Percentiles rank a stretch among this genome's conserved stretches.
These are phyloP conservation scores for Podaxis rugospora DNA, from an alignment of 768 basidiomycete genomes.

Conservation along the genomic window DNA sequence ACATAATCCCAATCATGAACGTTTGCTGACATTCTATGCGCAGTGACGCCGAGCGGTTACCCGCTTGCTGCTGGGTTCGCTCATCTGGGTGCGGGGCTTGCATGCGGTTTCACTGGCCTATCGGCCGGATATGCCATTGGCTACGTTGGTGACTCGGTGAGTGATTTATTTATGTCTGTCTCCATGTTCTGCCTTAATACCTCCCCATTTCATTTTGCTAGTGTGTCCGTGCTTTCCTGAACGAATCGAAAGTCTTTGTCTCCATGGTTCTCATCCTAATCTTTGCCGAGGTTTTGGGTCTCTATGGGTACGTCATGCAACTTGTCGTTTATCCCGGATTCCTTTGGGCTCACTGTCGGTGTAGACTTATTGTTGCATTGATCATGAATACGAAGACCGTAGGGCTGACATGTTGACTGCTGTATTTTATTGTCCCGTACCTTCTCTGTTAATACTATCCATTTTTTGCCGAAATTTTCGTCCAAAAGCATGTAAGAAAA, in stretches of 20 bases:
- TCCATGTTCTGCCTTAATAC: neutral
- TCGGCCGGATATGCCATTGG: slow-evolving; percentile 96
- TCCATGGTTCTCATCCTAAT: slow-evolving; percentile 96
- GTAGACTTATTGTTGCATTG: slow-evolving; percentile 79
- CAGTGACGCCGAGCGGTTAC: slow-evolving; percentile 68
- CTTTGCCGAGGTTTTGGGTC: slow-evolving; percentile 85
- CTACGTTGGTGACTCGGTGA: slow-evolving; percentile 86
- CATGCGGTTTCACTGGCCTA: slow-evolving; percentile 87
- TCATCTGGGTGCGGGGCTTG: slow-evolving; percentile 88
- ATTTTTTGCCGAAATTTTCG: neutral
- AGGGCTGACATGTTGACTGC: slow-evolving; percentile 2
- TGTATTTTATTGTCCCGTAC: slow-evolving; percentile 5
- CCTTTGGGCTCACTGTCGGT: neutral
- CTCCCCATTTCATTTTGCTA: slow-evolving; percentile 22
- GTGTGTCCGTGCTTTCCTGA: slow-evolving; percentile 89
- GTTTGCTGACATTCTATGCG: slow-evolving; percentile 8
- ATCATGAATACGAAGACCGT: slow-evolving; percentile 75
- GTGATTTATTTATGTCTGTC: slow-evolving; percentile 25
- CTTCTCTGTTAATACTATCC: slow-evolving; percentile 3
- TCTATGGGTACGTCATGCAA: slow-evolving; percentile 63
- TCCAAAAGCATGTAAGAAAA: neutral
- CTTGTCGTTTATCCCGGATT: neutral
- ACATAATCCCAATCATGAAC: neutral
- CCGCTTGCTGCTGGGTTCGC: slow-evolving; percentile 85
- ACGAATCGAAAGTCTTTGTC: slow-evolving; percentile 90